These are phyloP conservation scores for Penicillium samsonianum DNA, from an alignment of 495 filamentous ascomycete genomes.

Conservation along the genomic window DNA sequence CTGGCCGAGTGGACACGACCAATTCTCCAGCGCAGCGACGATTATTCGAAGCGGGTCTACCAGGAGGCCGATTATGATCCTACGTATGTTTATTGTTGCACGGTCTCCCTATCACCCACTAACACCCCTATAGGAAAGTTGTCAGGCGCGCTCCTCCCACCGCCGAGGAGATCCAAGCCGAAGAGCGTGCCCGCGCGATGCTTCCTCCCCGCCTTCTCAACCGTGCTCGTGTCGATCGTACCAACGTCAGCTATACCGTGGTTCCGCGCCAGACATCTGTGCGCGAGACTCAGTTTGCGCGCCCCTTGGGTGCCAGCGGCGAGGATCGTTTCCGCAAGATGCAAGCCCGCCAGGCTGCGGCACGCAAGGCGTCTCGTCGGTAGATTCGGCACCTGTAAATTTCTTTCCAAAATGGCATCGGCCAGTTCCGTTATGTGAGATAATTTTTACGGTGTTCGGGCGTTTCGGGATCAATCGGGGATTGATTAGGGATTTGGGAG, in stretches of 20 bases:
- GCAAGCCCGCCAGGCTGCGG: conserved; percentile 66
- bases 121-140: conserved; percentile 45
- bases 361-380: conserved; percentile 48
- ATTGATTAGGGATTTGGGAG: conserved; percentile 13
- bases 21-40: conserved; percentile 89
- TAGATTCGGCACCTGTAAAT: conserved; percentile 18
- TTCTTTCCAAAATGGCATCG: neutral
- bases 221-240: conserved; percentile 67
- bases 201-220: conserved; percentile 69
- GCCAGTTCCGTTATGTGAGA: conserved; percentile 13
- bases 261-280: conserved; percentile 65
- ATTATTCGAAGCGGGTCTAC: conserved; percentile 79
- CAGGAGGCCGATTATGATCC: conserved; percentile 59
- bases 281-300: conserved; percentile 52
- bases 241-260: conserved; percentile 77
- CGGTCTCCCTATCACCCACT: conserved; percentile 14
- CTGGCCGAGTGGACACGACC: conserved; percentile 94
- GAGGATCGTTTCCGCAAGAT: conserved; percentile 82
- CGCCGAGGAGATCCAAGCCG: conserved; percentile 55
- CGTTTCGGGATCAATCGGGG: conserved; percentile 16
- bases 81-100: conserved; percentile 40
- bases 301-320: conserved; percentile 70
- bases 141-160: conserved; percentile 47
- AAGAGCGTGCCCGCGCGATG: conserved; percentile 67
- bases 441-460: conserved; percentile 11